These are phyloP conservation scores for Coleophoma cylindrospora DNA, from an alignment of 2,329 filamentous ascomycete genomes.

Conservation along the genomic window DNA sequence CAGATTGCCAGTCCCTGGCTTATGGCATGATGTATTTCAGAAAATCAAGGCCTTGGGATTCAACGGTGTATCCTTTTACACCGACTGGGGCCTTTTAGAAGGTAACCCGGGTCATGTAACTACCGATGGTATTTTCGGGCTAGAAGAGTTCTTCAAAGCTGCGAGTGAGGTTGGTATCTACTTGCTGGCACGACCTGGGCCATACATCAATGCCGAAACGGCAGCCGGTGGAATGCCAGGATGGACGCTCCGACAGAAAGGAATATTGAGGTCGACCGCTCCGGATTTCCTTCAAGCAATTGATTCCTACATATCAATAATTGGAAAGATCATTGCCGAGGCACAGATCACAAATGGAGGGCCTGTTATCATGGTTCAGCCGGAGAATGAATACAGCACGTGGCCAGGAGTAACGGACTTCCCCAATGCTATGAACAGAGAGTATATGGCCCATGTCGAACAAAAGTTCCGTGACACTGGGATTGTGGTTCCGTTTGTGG, in stretches of 20 bases:
- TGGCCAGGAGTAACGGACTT: too few relatives aligned
- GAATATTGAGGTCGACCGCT: constrained; percentile 54
- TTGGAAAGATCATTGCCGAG: constrained; percentile 62
- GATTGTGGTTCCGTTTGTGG: constrained; percentile 67
- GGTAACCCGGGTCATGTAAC: constrained; percentile 64
- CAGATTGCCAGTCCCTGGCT: constrained; percentile 48
- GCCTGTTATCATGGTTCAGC: constrained; percentile 68
- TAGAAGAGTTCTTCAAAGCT: constrained; percentile 70
- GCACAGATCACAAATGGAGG: constrained; percentile 78
- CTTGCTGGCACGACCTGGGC: constrained; percentile 64
- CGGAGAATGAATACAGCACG: constrained; percentile 67
- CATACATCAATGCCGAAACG: constrained; percentile 20
- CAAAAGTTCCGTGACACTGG: constrained; percentile 51
- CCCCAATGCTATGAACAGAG: too few relatives aligned
- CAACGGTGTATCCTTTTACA: constrained; percentile 72
- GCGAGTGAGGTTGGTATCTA: constrained; percentile 68
- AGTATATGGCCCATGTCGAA: constrained; percentile 30
- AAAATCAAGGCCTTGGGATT: constrained; percentile 78
- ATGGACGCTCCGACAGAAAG: constrained; percentile 66
- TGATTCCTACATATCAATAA: constrained; percentile 55
- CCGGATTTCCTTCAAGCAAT: constrained; percentile 59
- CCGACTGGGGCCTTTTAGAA: constrained; percentile 71
- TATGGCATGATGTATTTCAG: constrained; percentile 70
- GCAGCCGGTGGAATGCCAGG: constrained; percentile 41
- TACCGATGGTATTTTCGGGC: constrained; percentile 66